Base-by-base conservation (phyloP, 768 basidiomycete species). In the Lyophyllum decastes region DNA sequence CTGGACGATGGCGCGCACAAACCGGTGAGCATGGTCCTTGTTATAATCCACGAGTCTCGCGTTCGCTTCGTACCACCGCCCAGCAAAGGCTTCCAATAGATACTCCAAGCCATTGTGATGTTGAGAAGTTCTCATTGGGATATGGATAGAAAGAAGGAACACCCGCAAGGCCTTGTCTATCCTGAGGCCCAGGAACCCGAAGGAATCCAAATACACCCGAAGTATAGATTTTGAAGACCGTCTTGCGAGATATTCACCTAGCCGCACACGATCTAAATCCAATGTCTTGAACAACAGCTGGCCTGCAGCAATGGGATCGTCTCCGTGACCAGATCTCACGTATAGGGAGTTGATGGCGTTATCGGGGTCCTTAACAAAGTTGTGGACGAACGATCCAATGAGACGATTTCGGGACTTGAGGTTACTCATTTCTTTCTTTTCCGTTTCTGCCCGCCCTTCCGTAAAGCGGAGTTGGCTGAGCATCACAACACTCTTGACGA, bases 41-140 rank as follows among this genome's bases (percentile, higher is more conserved):
- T 94, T 90, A 66, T 88, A 95, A 2, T 89, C 83, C 24, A 94
- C 86, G 24, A 83, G 80, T 48, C 81, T 78, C 6, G 86, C 82
- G 67, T 99, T 98, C 19, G 92, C 89, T 59, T 94, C 91, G 65
- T 92, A 92, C 92, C 95, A 98, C 26, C 91, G 83, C 62, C 84
- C 81, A 14, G 94, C 90, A 68, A 99, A 94, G 10, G 88, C 83
- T 64, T 92, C 87, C 27, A 98, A 79, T 2, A 97, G 76, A 63
- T 87, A 80, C 61, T 95, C 92, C 30, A 88, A 70, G 4, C 82
- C 72, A 48, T 68, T 73, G 43, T 76, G 68, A 52, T 73, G 72
- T 49, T 77, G 73, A 16, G 73, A 62, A 16, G 68, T 54, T 50
- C 72, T 71, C 19, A 66, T 71, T 57, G 85, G 80, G 38, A 86